A percentile compares a stretch with the other conserved stretches of the same genome.
Evolutionary conservation across 148 eudicot species (phyloP).

Genomic region (Chenopodium berlandieri): DNA sequence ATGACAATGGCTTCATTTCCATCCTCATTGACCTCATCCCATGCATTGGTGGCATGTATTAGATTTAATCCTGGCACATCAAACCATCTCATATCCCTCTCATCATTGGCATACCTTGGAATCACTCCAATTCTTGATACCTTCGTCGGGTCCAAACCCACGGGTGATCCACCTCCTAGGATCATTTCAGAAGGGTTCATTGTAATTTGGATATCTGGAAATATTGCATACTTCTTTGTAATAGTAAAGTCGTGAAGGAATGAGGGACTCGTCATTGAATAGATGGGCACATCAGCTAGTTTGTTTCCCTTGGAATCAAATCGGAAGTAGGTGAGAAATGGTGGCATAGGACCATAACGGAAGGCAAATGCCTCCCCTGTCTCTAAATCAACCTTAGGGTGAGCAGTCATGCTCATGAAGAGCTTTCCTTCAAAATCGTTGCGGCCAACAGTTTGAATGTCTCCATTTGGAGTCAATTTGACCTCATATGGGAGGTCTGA

Average conservation of each 20-base stretch:
- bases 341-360: constrained; percentile 37
- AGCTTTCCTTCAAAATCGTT: constrained; percentile 46
- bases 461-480: constrained; percentile 41
- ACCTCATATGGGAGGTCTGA: constrained; percentile 63
- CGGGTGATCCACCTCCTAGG: constrained; percentile 32
- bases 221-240: constrained; percentile 39
- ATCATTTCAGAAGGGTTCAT: constrained; percentile 41
- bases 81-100: constrained; percentile 53
- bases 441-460: constrained; percentile 53
- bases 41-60: constrained; percentile 56
- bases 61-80: constrained; percentile 55
- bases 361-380: constrained; percentile 57
- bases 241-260: constrained; percentile 59
- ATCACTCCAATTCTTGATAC: constrained; percentile 51
- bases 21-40: constrained; percentile 61
- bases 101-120: constrained; percentile 50
- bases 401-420: constrained; percentile 60
- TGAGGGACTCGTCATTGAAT: constrained; percentile 36
- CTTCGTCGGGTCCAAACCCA: constrained; percentile 35
- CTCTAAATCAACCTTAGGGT: constrained; percentile 50
- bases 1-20: constrained; percentile 47
- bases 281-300: constrained; percentile 45
- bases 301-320: constrained; percentile 43
- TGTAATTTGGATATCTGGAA: constrained; percentile 42
- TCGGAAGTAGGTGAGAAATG: constrained; percentile 49